These are phyloP conservation scores for Berkeleyomyces rouxiae DNA, from an alignment of 2,329 filamentous ascomycete species.

Conservation along the genomic window DNA sequence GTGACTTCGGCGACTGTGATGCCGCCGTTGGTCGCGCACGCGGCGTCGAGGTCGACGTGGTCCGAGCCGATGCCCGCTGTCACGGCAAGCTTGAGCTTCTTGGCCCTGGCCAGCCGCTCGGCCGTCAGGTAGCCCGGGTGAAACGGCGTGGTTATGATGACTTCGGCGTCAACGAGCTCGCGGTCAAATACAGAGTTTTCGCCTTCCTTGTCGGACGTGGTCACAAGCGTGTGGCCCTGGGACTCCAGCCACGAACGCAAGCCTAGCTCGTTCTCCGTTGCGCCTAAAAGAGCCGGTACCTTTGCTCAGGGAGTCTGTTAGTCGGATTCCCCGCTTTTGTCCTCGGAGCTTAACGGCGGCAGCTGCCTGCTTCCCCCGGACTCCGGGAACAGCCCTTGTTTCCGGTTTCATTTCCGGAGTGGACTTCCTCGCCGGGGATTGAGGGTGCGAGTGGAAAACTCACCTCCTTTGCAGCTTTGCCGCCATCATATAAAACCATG, in stretches of 20 bases:
- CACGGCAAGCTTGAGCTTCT: constrained; percentile 95
- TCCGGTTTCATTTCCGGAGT: neutral
- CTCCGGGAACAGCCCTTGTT: neutral
- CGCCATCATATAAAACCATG: constrained; percentile 82
- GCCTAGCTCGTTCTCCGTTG: constrained; percentile 96
- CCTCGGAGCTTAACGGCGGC: neutral
- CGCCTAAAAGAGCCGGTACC: constrained; percentile 74
- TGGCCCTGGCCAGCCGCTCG: constrained; percentile 90
- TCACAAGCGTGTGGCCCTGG: constrained; percentile 88
- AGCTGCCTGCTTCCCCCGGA: neutral
- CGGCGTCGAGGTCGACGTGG: constrained; percentile 90
- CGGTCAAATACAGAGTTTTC: constrained; percentile 85
- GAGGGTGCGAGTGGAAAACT: constrained; percentile 18
- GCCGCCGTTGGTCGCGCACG: constrained; percentile 96
- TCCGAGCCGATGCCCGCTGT: constrained; percentile 97
- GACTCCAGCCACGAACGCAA: constrained; percentile 96
- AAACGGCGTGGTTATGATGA: constrained; percentile 99
- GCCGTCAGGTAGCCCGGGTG: constrained; percentile 95
- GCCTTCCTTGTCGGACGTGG: constrained; percentile 94
- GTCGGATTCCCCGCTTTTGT: neutral
- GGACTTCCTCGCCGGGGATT: neutral
- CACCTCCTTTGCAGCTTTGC: constrained; percentile 75
- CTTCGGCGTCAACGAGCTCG: constrained; percentile 88
- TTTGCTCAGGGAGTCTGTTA: constrained; percentile 19
- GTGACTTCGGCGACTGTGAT: constrained; percentile 96